Percentiles rank a stretch among this genome's conserved stretches.
Evolutionary conservation across 108 stramenopile species (phyloP).

Genomic region (Skeletonema tropicum): DNA sequence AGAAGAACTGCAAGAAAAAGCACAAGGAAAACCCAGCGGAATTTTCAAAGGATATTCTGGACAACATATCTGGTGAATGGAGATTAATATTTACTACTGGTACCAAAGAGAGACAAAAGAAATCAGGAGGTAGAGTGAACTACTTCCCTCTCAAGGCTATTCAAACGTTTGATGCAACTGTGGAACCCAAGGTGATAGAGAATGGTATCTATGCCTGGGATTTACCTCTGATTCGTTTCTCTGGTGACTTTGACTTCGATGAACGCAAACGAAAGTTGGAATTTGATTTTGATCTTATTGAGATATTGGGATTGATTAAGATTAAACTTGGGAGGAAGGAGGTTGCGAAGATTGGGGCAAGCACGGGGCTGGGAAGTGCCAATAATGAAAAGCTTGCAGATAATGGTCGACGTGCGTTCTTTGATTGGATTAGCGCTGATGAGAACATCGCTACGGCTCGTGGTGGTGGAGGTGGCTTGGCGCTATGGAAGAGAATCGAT

Average conservation of each 20-base stretch:
- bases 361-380: conserved; percentile 79
- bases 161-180: conserved; percentile 79
- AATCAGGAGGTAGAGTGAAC: conserved; percentile 72
- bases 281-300: conserved; percentile 85
- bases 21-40: conserved; percentile 55
- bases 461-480: conserved; percentile 92
- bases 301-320: conserved; percentile 56
- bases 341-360: conserved; percentile 65
- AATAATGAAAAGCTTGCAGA: conserved; percentile 79
- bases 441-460: conserved; percentile 90
- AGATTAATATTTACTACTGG: conserved; percentile 93
- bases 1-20: conserved; percentile 70
- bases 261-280: conserved; percentile 69
- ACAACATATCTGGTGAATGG: conserved; percentile 78
- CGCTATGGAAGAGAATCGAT: conserved; percentile 84
- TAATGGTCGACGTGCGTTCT: conserved; percentile 71
- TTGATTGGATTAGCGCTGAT: conserved; percentile 93
- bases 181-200: conserved; percentile 62
- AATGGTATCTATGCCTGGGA: conserved; percentile 90
- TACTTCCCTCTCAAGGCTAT: conserved; percentile 93
- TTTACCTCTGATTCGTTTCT: conserved; percentile 77
- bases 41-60: conserved; percentile 49
- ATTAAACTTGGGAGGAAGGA: conserved; percentile 56
- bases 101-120: conserved; percentile 79
- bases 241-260: conserved; percentile 80